Evolutionary conservation across 2,329 filamentous ascomycete genomes (phyloP), one percentile per base, ranked within the genome.

Genomic region (Neocatenulostroma microsporum): DNA sequence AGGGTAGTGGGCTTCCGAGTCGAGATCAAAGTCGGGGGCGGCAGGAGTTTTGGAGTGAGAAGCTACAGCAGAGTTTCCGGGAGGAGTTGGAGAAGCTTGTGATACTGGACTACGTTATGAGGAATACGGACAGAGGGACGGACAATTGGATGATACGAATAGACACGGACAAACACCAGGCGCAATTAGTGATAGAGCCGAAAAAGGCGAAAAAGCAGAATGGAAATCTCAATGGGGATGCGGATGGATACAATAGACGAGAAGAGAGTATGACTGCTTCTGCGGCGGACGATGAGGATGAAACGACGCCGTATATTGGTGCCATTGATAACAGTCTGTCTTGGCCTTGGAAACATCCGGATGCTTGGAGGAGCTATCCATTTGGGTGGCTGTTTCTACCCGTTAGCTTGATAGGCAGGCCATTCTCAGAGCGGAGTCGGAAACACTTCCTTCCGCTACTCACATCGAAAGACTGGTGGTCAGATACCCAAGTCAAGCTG

Each of bases 71-170:
- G 60, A 83, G 85, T 0, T 94, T 98, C 58, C 73, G 91, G 24
- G 91, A 98, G 61, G 84, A 96, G 63, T 72, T 98, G 31, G 91
- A 98, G 64, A 96, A 95, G 62, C 70, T 98, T 6, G 93, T 98
- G 15, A 94, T 98, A 53, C 63, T 98, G 47, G 91, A 98, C 63
- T 98, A 98, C 59, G 94, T 98, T 46, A 98, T 98, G 91, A 78
- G 91, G 40, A 98, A 98, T 57, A 98, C 91, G 2, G 91, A 98
- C 60, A 77, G 91, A 63, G 91, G 91, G 2, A 69, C 95, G 39
- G 91, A 98, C 60, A 98, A 98, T 53, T 98, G 91, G 91, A 98
- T 98, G 91, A 87, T 98, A 57, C 91, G 86, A 61, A 84, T 98
- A 21, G 88, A 98, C 60, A 85, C 80, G 72, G 76, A 86, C 50